Base-by-base conservation (phyloP, 805 yeast species). In the Metschnikowia arizonensis region DNA sequence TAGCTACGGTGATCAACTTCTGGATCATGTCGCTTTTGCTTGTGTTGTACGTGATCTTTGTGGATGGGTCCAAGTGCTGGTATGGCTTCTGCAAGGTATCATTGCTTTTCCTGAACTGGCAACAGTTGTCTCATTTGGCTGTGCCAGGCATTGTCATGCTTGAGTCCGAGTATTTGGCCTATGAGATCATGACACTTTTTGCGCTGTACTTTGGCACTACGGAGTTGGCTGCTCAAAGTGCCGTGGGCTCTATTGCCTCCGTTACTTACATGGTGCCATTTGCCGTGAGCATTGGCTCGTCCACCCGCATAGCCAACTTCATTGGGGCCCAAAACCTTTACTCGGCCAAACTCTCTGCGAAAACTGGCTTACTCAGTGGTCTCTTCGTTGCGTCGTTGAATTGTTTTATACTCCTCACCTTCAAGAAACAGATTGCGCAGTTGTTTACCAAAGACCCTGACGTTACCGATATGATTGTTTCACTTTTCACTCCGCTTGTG, bases 1-100 rank as follows among this genome's bases (percentile, higher is more conserved):
- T 70, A 7, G 74, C 75, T 14, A 61, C 73, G 2, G 68, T 64
- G 2, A 55, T 69, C 43, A 72, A 72, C 47, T 72, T 69, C 52
- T 72, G 73, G 69, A 42, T 68, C 37, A 70, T 70, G 74, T 60
- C 59, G 12, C 14, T 65, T 4, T 53, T 72, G 30, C 53, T 72
- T 32, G 59, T 69, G 3, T 42, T 68, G 26, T 71, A 71, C 52
- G 72, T 65, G 32, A 38, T 53, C 14, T 53, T 54, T 36, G 56
- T 83, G 31, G 87, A 84, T 54, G 91, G 90, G 1, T 63, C 62
- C 24, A 74, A 77, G 54, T 85, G 91, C 55, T 85, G 91, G 91
- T 76, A 68, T 49, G 91, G 91, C 0, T 25, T 70, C 5, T 61
- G 60, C 17, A 69, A 78, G 25, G 52, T 75, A 0, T 29, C 53